Conservation (phyloP, 148 eudicot species). For the Dysphania ambrosioides region DNA sequence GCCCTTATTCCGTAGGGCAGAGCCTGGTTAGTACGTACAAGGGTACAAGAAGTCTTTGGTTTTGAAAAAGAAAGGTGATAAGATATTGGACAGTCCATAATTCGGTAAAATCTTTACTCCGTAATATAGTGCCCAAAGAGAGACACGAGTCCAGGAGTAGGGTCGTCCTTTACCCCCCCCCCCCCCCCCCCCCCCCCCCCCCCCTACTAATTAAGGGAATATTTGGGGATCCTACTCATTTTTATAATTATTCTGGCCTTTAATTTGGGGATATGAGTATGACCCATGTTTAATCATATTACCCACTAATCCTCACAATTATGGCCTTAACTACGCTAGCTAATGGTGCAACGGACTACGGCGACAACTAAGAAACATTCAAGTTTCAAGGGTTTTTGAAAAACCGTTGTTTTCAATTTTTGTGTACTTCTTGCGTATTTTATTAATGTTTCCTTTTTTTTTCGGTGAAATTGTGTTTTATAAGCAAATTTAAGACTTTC, state of each 20-base stretch:
- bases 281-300: conserved; percentile 20
- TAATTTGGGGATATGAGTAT: conserved; percentile 6
- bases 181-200: too few relatives aligned
- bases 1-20: too few relatives aligned
- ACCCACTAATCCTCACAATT: conserved; percentile 19
- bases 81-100: not conserved
- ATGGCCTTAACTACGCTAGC: not conserved
- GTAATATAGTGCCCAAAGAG: conserved; percentile 13
- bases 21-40: too few relatives aligned
- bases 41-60: not conserved
- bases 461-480: too few relatives aligned
- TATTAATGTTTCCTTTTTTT: not conserved
- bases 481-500: too few relatives aligned
- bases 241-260: not conserved
- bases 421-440: not conserved
- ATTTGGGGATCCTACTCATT: conserved; percentile 25
- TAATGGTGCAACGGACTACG: not conserved
- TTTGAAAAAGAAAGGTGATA: conserved; percentile 20
- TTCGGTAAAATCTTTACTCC: not conserved
- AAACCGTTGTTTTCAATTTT: not conserved
- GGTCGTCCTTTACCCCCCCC: not conserved
- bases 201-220: conserved; percentile 4
- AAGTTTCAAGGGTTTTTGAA: not conserved
- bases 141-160: conserved; percentile 9
- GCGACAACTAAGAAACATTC: not conserved